Evolutionary conservation across 768 basidiomycete genomes (phyloP).

Genomic region (Vararia minispora): DNA sequence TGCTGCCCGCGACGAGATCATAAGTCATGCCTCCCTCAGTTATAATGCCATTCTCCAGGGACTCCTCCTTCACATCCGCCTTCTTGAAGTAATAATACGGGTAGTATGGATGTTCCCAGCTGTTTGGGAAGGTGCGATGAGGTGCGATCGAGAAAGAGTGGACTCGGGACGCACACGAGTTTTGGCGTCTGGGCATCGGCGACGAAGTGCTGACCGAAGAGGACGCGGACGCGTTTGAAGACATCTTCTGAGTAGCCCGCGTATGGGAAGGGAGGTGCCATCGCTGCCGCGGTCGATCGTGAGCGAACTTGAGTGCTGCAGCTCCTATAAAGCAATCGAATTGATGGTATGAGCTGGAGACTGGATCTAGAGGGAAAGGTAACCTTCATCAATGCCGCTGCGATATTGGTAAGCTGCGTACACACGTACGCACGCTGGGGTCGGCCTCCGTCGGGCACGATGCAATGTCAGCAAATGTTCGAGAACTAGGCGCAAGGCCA

Average conservation of each 20-base stretch:
- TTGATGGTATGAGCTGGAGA: no score
- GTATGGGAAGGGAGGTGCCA: slow-evolving; percentile 7
- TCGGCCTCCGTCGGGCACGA: no score
- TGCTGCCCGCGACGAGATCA: slow-evolving; percentile 34
- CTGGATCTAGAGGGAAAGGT: no score
- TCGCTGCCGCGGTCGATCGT: no score
- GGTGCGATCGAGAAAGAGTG: neutral
- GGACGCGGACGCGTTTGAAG: slow-evolving; percentile 40
- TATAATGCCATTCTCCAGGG: slow-evolving; percentile 22
- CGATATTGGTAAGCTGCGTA: no score
- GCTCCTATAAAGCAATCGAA: no score
- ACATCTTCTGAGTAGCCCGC: slow-evolving; percentile 31
- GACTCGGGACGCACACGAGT: slow-evolving; percentile 36
- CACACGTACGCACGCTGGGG: no score
- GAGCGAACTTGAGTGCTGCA: no score
- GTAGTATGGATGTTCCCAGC: slow-evolving; percentile 46
- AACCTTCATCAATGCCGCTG: no score
- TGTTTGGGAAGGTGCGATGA: slow-evolving; percentile 14
- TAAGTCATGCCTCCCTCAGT: slow-evolving; percentile 26
- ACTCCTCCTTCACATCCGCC: slow-evolving; percentile 33
- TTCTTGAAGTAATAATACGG: slow-evolving; percentile 44
- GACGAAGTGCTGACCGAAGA: slow-evolving; percentile 34
- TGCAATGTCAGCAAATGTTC: no score
- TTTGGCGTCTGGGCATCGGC: slow-evolving; percentile 45
- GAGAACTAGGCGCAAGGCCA: no score